phyloP scores from a whole-genome alignment of 208 protist species.

The Lotmaria passim region DNA sequence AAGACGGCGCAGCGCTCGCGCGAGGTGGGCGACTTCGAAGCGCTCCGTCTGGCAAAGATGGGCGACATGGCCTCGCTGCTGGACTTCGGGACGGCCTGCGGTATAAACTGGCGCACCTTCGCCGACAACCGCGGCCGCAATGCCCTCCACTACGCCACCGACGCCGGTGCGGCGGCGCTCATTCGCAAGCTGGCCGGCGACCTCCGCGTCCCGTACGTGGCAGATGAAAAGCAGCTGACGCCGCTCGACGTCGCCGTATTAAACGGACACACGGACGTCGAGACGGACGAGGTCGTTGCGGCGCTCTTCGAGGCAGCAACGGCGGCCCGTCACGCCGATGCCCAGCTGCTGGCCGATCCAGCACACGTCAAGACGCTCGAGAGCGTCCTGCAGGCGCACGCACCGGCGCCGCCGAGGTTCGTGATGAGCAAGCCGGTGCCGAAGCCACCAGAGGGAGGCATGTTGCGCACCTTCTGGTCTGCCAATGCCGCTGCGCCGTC shows the following conservation, averaged over 20 bases:
- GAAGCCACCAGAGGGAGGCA: conserved; percentile 10
- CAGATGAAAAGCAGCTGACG: conserved; percentile 71
- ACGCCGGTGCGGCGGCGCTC: conserved; percentile 58
- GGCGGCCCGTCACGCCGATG: conserved; percentile 33
- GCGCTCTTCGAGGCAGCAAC: conserved; percentile 34
- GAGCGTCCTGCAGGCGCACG: conserved; percentile 53
- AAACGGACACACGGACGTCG: conserved; percentile 35
- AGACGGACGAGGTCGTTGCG: conserved; percentile 40
- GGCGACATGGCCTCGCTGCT: conserved; percentile 68
- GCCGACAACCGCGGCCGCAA: conserved; percentile 81
- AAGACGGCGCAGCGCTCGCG: conserved; percentile 25
- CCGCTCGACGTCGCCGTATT: conserved; percentile 83
- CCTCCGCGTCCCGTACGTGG: conserved; percentile 55
- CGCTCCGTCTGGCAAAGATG: conserved; percentile 85
- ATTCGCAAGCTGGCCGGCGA: conserved; percentile 51
- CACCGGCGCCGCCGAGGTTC: conserved; percentile 70
- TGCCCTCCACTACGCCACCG: conserved; percentile 83
- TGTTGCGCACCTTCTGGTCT: conserved; percentile 17
- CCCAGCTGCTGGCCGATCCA: background rate
- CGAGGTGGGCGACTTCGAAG: conserved; percentile 82
- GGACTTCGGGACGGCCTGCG: conserved; percentile 46
- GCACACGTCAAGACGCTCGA: conserved; percentile 31
- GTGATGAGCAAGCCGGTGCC: conserved; percentile 75
- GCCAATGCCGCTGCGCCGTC: background rate
- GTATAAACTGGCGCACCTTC: conserved; percentile 48